Evolutionary conservation across 2,329 filamentous ascomycete genomes (phyloP).

Genomic region (Hortaea sp.): DNA sequence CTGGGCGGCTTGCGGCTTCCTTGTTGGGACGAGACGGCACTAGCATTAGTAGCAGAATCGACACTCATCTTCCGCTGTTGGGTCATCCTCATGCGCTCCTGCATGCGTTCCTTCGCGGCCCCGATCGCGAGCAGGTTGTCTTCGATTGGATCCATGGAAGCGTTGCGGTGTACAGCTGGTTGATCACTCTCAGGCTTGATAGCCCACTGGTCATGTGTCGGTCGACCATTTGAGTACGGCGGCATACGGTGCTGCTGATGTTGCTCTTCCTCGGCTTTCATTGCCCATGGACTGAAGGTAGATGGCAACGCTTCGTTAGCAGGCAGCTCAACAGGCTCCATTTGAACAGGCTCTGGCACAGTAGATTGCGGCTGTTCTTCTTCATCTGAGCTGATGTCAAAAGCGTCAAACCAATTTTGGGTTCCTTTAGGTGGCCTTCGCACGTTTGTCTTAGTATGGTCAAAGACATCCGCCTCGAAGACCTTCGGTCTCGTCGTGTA

Average conservation of each 20-base stretch:
- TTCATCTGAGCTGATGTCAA: constrained; percentile 23
- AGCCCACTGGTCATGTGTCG: neutral
- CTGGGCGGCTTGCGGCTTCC: constrained; percentile 1
- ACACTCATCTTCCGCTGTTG: constrained; percentile 1
- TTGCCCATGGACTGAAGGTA: constrained; percentile 6
- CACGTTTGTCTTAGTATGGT: constrained; percentile 38
- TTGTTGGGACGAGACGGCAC: constrained; percentile 1
- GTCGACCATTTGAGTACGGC: neutral
- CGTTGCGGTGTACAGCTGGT: constrained; percentile 2
- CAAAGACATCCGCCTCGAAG: constrained; percentile 30
- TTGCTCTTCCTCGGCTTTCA: constrained; percentile 1
- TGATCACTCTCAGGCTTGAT: constrained; percentile 3
- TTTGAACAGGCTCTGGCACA: neutral
- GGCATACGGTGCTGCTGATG: constrained; percentile 1
- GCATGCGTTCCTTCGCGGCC: constrained; percentile 8
- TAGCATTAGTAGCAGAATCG: constrained; percentile 1
- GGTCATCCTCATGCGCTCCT: constrained; percentile 3
- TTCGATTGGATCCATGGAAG: constrained; percentile 6
- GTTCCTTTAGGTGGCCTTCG: constrained; percentile 38
- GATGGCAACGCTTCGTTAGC: constrained; percentile 12
- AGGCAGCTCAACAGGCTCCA: constrained; percentile 12
- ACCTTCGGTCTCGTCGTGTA: constrained; percentile 11
- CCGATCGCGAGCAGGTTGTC: constrained; percentile 10
- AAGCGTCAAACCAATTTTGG: constrained; percentile 42
- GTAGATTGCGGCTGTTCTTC: constrained; percentile 11